Evolutionary conservation across 805 yeast species (phyloP).

Genomic region (Yamadazyma endophytica): DNA sequence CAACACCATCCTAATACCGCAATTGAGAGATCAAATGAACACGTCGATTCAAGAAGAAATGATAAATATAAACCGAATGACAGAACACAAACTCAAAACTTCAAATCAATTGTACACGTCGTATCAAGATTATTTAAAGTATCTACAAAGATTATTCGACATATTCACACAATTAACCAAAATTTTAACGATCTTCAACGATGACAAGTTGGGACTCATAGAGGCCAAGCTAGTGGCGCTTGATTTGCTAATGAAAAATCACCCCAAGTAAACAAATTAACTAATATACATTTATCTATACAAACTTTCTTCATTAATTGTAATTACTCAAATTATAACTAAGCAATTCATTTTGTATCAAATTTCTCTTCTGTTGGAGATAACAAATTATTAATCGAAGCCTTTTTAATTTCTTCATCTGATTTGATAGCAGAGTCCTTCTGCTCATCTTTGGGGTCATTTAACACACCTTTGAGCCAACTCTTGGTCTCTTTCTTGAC

Average conservation of each 20-base stretch:
- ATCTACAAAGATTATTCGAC: conserved; percentile 6
- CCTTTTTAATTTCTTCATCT: conserved; percentile 16
- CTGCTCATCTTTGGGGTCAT: conserved; percentile 13
- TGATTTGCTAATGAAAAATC: background rate
- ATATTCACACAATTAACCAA: conserved; percentile 7
- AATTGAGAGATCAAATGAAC: no score
- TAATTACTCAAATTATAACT: background rate
- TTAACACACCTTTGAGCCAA: conserved; percentile 28
- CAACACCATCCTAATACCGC: conserved; percentile 22
- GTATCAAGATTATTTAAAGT: conserved; percentile 7
- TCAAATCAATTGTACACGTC: conserved; percentile 6
- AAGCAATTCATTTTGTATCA: background rate
- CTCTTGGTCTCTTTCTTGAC: conserved; percentile 10
- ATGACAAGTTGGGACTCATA: conserved; percentile 7
- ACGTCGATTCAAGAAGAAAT: no score
- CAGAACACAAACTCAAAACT: conserved; percentile 7
- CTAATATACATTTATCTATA: background rate
- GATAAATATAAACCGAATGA: conserved; percentile 5
- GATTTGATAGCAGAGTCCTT: conserved; percentile 2
- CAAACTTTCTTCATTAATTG: background rate
- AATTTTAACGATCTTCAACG: conserved; percentile 5
- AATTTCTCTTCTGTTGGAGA: conserved; percentile 22
- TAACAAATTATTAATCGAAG: conserved; percentile 27
- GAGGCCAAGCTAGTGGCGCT: conserved; percentile 11
- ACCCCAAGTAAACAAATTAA: no score